Conservation (phyloP, 83 land plant genomes). For the Picea abies region DNA sequence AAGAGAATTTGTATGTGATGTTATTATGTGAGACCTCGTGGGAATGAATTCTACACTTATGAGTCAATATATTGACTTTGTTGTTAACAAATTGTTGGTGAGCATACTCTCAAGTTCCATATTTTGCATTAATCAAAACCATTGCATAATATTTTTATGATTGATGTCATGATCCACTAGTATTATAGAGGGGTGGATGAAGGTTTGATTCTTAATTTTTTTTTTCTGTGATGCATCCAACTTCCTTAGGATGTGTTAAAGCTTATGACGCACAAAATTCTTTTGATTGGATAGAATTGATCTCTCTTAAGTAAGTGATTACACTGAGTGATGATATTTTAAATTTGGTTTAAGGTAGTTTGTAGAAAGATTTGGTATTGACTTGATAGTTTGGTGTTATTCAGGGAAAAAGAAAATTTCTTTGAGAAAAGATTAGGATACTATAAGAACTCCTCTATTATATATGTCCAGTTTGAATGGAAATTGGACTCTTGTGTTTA, state of each 20-base stretch:
- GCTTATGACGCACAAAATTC: slow-evolving; percentile 44
- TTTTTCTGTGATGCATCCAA: slow-evolving; percentile 19
- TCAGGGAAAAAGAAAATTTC: slow-evolving; percentile 41
- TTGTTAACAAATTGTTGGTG: slow-evolving; percentile 16
- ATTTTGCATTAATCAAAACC: neutral
- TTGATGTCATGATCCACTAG: no score
- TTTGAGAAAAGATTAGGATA: slow-evolving; percentile 37
- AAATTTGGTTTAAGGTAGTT: no score
- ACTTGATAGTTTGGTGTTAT: neutral
- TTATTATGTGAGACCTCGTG: slow-evolving; percentile 51
- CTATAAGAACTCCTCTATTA: slow-evolving; percentile 26
- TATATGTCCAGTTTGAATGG: slow-evolving; percentile 23
- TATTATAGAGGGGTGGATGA: neutral
- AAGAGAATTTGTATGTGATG: slow-evolving; percentile 56
- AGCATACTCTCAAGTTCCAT: no score
- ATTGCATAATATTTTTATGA: no score
- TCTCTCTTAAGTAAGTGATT: slow-evolving; percentile 51
- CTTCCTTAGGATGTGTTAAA: slow-evolving; percentile 41
- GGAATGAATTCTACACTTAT: slow-evolving; percentile 50
- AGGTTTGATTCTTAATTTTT: neutral
- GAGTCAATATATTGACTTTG: slow-evolving; percentile 61
- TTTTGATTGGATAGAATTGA: slow-evolving; percentile 64
- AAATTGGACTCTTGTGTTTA: slow-evolving; percentile 17
- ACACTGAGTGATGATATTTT: no score
- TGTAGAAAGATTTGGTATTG: no score